Percentiles rank a stretch among this genome's conserved stretches.
phyloP scores from a whole-genome alignment of 2,329 filamentous ascomycete genomes.

The Clonostachys rosea region DNA sequence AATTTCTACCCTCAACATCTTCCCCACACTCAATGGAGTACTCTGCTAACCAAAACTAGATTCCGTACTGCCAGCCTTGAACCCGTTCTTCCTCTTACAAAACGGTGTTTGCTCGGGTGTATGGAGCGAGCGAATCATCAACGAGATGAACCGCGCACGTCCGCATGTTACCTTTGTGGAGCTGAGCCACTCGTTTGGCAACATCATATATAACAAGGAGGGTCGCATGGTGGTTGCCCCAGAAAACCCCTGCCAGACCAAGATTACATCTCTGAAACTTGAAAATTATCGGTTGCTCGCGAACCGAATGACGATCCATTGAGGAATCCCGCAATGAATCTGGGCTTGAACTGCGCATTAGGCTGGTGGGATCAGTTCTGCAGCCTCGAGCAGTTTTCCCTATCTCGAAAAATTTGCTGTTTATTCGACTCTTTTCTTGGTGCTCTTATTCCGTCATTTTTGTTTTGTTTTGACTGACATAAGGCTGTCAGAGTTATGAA shows the following conservation, averaged over 20 bases:
- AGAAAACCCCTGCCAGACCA: slow-evolving; percentile 42
- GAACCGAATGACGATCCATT: slow-evolving; percentile 28
- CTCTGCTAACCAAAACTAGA: slow-evolving; percentile 32
- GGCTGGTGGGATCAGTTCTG: too few relatives aligned
- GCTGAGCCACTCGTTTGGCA: slow-evolving; percentile 59
- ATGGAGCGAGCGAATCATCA: slow-evolving; percentile 66
- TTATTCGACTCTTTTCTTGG: neutral
- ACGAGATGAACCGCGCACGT: slow-evolving; percentile 52
- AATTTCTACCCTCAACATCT: neutral
- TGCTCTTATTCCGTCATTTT: neutral
- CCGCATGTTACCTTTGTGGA: slow-evolving; percentile 56
- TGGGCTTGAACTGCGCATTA: too few relatives aligned
- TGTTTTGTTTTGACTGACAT: neutral
- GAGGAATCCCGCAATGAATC: neutral
- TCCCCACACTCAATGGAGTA: neutral
- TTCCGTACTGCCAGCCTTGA: slow-evolving; percentile 64
- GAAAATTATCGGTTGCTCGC: slow-evolving; percentile 50
- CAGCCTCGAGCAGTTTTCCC: too few relatives aligned
- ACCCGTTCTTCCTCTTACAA: slow-evolving; percentile 66
- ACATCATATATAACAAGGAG: slow-evolving; percentile 54
- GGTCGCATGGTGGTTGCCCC: slow-evolving; percentile 52
- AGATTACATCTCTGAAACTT: slow-evolving; percentile 51
- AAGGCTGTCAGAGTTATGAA: too few relatives aligned
- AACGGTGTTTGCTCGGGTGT: slow-evolving; percentile 61
- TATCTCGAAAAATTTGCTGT: too few relatives aligned